Evolutionary conservation across 345 rosid species (phyloP).

Genomic region (Salix suchowensis): DNA sequence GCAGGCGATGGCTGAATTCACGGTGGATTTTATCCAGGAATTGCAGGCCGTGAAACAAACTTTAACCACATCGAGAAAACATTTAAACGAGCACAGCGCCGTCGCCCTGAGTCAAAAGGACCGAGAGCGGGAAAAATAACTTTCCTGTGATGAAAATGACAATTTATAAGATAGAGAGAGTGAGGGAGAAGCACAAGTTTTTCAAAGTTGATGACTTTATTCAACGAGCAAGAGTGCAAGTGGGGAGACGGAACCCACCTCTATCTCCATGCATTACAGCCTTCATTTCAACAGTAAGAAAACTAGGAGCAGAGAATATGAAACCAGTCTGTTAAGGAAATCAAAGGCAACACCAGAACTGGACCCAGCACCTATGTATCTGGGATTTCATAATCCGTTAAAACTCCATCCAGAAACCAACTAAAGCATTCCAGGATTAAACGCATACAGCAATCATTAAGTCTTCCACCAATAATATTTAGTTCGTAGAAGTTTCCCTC

Average conservation of each 20-base stretch:
- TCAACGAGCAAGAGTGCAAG: background rate
- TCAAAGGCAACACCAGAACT: conserved; percentile 19
- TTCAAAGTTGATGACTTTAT: conserved; percentile 15
- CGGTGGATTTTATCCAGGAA: too few species aligned
- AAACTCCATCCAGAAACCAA: conserved; percentile 29
- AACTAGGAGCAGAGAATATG: conserved; percentile 18
- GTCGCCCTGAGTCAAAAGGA: too few species aligned
- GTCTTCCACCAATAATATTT: conserved; percentile 28
- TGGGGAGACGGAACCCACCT: background rate
- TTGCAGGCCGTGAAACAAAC: background rate
- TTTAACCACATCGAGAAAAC: background rate
- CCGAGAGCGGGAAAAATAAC: too few species aligned
- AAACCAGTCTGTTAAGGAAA: conserved; percentile 23
- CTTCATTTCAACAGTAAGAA: conserved; percentile 20
- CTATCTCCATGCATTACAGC: conserved; percentile 19
- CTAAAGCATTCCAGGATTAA: conserved; percentile 31
- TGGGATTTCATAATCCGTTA: conserved; percentile 22
- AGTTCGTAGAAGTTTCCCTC: conserved; percentile 16
- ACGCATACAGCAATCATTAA: conserved; percentile 29
- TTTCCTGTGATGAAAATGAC: too few species aligned
- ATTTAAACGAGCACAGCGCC: background rate
- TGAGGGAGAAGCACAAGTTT: background rate
- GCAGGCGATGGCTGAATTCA: background rate
- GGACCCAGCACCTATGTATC: conserved; percentile 21
- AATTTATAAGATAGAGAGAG: too few species aligned